phyloP scores from a whole-genome alignment of 768 basidiomycete genomes.

The Pleurotus cornucopiae region DNA sequence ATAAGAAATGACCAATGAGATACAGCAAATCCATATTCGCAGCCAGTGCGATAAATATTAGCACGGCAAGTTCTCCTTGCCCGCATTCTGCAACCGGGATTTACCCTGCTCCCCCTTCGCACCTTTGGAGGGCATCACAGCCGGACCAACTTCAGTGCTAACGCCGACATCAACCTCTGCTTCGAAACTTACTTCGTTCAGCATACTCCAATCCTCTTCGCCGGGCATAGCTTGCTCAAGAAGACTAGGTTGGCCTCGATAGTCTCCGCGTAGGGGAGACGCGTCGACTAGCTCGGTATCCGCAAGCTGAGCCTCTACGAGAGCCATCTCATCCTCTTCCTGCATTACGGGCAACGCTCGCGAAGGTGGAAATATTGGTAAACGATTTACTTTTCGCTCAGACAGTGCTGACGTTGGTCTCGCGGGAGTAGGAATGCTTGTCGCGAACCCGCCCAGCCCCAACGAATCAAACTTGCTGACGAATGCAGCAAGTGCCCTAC shows the following conservation, averaged over 20 bases:
- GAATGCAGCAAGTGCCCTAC: constrained; percentile 73
- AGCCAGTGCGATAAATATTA: background rate
- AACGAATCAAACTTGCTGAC: constrained; percentile 80
- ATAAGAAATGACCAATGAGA: too few species aligned
- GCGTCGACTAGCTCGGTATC: constrained; percentile 31
- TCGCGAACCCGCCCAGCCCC: constrained; percentile 38
- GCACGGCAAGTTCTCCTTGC: constrained; percentile 44
- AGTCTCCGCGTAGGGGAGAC: constrained; percentile 51
- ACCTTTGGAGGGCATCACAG: background rate
- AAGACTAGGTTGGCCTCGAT: constrained; percentile 42
- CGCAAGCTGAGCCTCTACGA: constrained; percentile 14
- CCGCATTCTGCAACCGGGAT: constrained; percentile 14
- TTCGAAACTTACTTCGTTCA: constrained; percentile 54
- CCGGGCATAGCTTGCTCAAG: constrained; percentile 52
- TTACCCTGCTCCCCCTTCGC: constrained; percentile 17
- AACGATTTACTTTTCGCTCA: constrained; percentile 37
- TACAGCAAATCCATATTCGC: too few species aligned
- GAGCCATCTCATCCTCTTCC: constrained; percentile 17
- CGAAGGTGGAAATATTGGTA: constrained; percentile 6
- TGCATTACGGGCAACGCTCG: background rate
- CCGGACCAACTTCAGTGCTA: constrained; percentile 9
- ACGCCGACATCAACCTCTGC: constrained; percentile 23
- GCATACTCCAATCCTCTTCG: constrained; percentile 45
- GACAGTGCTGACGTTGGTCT: constrained; percentile 44
- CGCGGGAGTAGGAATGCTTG: constrained; percentile 19